These are phyloP conservation scores for Phoma sp. DNA, from an alignment of 2,329 filamentous ascomycete genomes.

Conservation along the genomic window DNA sequence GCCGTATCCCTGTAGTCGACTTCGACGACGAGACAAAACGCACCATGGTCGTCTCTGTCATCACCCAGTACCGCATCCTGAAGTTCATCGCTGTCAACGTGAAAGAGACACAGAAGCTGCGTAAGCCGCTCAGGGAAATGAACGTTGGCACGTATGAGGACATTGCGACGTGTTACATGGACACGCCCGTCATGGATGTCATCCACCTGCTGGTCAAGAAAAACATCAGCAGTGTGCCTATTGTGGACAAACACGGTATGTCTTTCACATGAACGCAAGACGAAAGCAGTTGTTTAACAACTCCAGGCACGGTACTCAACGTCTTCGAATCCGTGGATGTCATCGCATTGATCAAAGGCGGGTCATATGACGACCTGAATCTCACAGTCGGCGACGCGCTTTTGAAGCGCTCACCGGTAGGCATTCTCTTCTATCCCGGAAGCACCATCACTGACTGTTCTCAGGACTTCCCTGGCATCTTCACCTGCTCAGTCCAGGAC, in stretches of 20 bases:
- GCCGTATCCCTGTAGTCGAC: conserved; percentile 92
- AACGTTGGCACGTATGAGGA: conserved; percentile 83
- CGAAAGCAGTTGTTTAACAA: conserved; percentile 6
- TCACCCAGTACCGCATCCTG: conserved; percentile 97
- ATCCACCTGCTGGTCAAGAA: conserved; percentile 91
- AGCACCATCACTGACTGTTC: conserved; percentile 23
- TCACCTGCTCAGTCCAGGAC: conserved; percentile 91
- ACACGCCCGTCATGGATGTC: conserved; percentile 88
- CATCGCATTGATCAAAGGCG: conserved; percentile 92
- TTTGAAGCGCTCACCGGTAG: conserved; percentile 78
- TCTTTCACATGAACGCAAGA: not conserved
- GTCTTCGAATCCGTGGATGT: conserved; percentile 98
- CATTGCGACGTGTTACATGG: conserved; percentile 84
- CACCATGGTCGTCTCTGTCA: conserved; percentile 92
- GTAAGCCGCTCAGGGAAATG: conserved; percentile 85
- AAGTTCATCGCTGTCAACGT: conserved; percentile 99
- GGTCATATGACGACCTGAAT: conserved; percentile 87
- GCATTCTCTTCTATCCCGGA: conserved; percentile 18
- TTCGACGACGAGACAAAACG: conserved; percentile 91
- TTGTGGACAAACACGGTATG: conserved; percentile 76
- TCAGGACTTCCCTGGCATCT: conserved; percentile 91
- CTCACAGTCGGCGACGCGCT: conserved; percentile 88
- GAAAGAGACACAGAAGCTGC: conserved; percentile 83
- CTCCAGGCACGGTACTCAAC: conserved; percentile 75
- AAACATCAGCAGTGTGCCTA: conserved; percentile 94